These are phyloP conservation scores for Rehmannia glutinosa DNA, from an alignment of 257 asterid species.

Conservation along the genomic window DNA sequence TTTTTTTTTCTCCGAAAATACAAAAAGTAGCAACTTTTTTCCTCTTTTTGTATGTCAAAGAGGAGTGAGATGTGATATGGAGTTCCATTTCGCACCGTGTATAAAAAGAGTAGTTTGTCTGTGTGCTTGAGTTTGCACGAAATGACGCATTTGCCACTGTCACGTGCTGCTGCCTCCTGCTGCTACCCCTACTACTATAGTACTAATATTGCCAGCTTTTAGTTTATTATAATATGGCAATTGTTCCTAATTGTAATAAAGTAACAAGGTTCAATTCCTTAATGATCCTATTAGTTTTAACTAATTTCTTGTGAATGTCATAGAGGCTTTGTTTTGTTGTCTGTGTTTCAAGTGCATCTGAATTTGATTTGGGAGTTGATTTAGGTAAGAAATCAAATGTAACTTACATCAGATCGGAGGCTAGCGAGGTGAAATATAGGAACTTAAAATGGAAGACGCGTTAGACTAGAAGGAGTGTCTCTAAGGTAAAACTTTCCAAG, in stretches of 20 bases:
- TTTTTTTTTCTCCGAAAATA: neutral
- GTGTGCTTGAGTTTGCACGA: neutral
- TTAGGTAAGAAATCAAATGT: too few species aligned
- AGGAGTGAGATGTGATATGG: neutral
- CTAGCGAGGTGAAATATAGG: too few species aligned
- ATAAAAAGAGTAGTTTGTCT: neutral
- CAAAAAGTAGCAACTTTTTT: constrained; percentile 19
- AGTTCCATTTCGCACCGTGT: neutral
- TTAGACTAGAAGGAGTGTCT: too few species aligned
- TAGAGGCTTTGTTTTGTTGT: too few species aligned
- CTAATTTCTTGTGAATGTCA: too few species aligned
- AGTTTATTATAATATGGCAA: neutral
- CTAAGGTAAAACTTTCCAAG: too few species aligned
- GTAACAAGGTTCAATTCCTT: too few species aligned
- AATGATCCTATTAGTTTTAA: too few species aligned
- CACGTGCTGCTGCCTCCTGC: constrained; percentile 30
- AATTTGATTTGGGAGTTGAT: too few species aligned
- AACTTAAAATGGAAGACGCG: too few species aligned
- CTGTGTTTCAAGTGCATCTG: too few species aligned
- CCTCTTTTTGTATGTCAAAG: neutral
- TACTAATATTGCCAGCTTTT: constrained; percentile 10
- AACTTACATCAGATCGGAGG: too few species aligned
- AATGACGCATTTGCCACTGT: constrained; percentile 34
- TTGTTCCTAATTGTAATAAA: neutral
- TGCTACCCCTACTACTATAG: neutral